phyloP scores from a whole-genome alignment of 345 rosid species.

The Melastoma malabathricum region DNA sequence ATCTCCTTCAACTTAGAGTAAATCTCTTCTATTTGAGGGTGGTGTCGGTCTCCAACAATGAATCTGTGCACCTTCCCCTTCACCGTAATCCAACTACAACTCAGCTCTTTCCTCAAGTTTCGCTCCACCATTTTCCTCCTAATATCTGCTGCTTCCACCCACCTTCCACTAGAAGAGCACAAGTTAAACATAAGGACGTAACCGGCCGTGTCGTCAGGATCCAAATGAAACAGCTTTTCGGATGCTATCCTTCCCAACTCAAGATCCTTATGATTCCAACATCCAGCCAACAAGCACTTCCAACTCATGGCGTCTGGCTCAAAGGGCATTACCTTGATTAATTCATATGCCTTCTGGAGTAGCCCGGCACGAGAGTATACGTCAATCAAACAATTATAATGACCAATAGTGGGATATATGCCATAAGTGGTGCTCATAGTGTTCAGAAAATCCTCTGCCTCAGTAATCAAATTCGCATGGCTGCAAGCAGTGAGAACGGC shows the following conservation, averaged over 20 bases:
- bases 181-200: conserved; percentile 57
- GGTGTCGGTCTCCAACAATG: conserved; percentile 59
- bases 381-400: conserved; percentile 56
- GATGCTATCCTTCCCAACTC: conserved; percentile 55
- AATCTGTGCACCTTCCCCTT: conserved; percentile 57
- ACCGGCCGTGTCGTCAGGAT: conserved; percentile 53
- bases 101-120: conserved; percentile 49
- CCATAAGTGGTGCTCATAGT: conserved; percentile 33
- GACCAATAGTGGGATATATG: conserved; percentile 50
- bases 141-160: conserved; percentile 56
- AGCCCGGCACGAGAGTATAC: conserved; percentile 53
- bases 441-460: conserved; percentile 36
- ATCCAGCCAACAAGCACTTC: conserved; percentile 66
- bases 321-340: conserved; percentile 46
- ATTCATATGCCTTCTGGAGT: conserved; percentile 36
- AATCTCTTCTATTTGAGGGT: conserved; percentile 41
- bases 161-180: conserved; percentile 32
- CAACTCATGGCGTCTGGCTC: conserved; percentile 57
- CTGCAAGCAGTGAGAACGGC: conserved; percentile 68
- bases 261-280: conserved; percentile 54
- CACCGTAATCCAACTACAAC: conserved; percentile 63
- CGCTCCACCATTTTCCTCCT: conserved; percentile 51
- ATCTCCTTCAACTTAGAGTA: conserved; percentile 46
- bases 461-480: conserved; percentile 47
- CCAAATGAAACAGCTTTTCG: conserved; percentile 36